These are phyloP conservation scores for Colletotrichum sp. DNA, from an alignment of 2,329 filamentous ascomycete species.

Conservation along the genomic window DNA sequence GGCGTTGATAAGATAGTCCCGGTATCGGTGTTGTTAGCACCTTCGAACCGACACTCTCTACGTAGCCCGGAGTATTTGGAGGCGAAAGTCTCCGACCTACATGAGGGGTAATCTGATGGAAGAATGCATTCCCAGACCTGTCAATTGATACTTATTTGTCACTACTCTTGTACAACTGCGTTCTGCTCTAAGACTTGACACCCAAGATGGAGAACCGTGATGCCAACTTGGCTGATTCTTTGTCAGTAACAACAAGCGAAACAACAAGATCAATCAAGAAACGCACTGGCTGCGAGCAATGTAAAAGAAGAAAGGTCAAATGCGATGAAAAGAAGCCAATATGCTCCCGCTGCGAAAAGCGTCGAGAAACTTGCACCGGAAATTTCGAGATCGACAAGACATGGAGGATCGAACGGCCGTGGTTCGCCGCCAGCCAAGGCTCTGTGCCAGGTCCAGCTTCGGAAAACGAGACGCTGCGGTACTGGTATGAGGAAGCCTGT, in stretches of 20 bases:
- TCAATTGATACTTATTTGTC: not conserved
- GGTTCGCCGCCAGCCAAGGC: not conserved
- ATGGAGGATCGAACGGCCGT: not conserved
- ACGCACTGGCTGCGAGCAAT: not conserved
- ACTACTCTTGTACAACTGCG: not conserved
- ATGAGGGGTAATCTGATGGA: not conserved
- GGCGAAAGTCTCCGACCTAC: not conserved
- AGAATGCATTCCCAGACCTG: not conserved
- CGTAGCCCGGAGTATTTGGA: not conserved
- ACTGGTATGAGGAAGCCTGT: not conserved
- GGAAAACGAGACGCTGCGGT: not conserved
- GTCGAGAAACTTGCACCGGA: not conserved
- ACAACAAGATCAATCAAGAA: not conserved
- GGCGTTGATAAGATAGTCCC: not conserved
- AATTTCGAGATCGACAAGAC: not conserved
- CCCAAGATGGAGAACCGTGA: not conserved
- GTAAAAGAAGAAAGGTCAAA: not conserved
- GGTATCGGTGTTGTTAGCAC: too few relatives aligned
- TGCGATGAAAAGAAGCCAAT: not conserved
- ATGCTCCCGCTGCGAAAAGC: not conserved
- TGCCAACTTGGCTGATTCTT: not conserved
- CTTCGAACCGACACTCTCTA: not conserved
- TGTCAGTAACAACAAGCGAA: fast-evolving
- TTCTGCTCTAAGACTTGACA: not conserved
- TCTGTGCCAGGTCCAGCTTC: not conserved